Conservation (phyloP, 2,329 filamentous ascomycete genomes). For the Alternaria sp. region DNA sequence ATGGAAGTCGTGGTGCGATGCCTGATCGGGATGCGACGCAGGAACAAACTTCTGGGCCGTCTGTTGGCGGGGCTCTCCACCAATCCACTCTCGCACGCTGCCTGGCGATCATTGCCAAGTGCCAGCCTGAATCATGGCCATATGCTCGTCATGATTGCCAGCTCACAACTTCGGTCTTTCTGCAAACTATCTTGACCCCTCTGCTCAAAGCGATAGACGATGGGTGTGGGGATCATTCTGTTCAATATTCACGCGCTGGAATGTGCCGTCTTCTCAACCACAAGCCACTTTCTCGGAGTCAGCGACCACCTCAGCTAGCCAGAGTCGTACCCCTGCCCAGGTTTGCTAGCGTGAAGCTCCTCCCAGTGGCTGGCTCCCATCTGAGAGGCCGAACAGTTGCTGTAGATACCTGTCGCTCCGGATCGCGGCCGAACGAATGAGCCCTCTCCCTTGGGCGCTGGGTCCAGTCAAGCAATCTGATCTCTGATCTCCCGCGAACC, state of each 20-base stretch:
- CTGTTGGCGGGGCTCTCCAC: constrained; percentile 12
- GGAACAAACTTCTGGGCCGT: constrained; percentile 21
- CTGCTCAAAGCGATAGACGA: neutral
- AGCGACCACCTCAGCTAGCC: constrained; percentile 26
- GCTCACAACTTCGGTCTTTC: neutral
- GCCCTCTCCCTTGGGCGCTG: constrained; percentile 9
- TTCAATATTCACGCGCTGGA: neutral
- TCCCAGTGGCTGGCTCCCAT: constrained; percentile 12
- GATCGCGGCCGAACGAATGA: constrained; percentile 12
- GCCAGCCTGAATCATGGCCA: constrained; percentile 14
- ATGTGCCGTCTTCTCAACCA: neutral
- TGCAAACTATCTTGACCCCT: neutral
- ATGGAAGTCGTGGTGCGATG: constrained; percentile 18
- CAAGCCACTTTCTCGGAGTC: constrained; percentile 1
- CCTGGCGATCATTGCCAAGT: constrained; percentile 26
- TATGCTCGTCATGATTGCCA: neutral
- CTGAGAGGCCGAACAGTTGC: constrained; percentile 10
- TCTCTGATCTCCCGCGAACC: constrained; percentile 6
- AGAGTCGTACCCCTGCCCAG: constrained; percentile 12
- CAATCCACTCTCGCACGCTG: constrained; percentile 20
- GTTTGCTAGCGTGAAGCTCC: constrained; percentile 15
- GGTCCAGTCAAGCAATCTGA: constrained; percentile 9
- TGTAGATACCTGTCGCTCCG: constrained; percentile 9
- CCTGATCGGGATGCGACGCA: constrained; percentile 19
- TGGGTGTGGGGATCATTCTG: neutral